These are phyloP conservation scores for Macadamia integrifolia DNA, from an alignment of 164 flowering plant species.

Conservation along the genomic window DNA sequence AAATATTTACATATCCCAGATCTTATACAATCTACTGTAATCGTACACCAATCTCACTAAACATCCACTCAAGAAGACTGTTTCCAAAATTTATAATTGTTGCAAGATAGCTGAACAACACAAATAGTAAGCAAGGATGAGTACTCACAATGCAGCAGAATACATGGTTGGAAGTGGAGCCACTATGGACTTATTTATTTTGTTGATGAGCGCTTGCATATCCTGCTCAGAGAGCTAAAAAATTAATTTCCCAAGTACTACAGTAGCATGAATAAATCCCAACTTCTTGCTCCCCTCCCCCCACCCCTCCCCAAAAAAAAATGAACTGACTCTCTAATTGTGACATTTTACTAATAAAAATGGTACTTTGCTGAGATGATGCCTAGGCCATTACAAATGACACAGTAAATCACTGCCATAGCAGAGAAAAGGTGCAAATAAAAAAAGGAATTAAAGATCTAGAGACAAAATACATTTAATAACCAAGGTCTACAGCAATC, in stretches of 20 bases:
- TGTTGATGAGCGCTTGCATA: slow-evolving; percentile 92
- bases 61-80: background rate
- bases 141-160: slow-evolving; percentile 84
- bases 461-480: background rate
- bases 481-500: too few relatives aligned
- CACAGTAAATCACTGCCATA: background rate
- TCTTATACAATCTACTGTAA: background rate
- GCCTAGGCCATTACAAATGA: too few relatives aligned
- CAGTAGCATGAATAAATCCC: background rate
- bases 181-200: slow-evolving; percentile 88
- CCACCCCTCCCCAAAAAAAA: too few relatives aligned
- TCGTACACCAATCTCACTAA: slow-evolving; percentile 1
- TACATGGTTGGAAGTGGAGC: slow-evolving; percentile 91
- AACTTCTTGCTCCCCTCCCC: too few relatives aligned
- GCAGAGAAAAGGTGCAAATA: background rate
- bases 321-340: too few relatives aligned
- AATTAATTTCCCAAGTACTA: background rate
- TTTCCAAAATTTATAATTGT: too few relatives aligned
- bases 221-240: slow-evolving; percentile 55
- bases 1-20: background rate
- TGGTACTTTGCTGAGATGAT: too few relatives aligned
- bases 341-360: too few relatives aligned
- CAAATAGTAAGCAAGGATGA: background rate
- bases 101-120: too few relatives aligned
- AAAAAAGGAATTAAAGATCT: background rate